These are phyloP conservation scores for Globisporangium abappressorium DNA, from an alignment of 352 stramenopile species.

Conservation along the genomic window DNA sequence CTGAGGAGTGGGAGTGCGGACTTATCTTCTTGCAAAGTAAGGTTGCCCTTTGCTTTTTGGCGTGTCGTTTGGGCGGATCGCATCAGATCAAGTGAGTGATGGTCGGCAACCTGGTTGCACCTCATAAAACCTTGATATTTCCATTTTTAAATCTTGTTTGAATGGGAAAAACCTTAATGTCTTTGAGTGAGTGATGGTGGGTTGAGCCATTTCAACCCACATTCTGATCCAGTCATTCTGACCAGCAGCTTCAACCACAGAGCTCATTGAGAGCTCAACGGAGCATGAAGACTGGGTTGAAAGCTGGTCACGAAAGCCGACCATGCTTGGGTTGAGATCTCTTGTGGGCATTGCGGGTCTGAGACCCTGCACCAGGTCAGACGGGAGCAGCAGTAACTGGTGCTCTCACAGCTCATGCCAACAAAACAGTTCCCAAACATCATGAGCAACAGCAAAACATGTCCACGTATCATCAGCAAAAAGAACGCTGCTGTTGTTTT, in stretches of 20 bases:
- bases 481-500: neutral
- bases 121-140: neutral
- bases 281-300: neutral
- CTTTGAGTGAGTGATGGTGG: neutral
- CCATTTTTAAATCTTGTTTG: neutral
- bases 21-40: neutral
- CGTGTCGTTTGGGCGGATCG: neutral
- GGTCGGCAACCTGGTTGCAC: neutral
- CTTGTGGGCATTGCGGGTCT: neutral
- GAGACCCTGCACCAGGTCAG: neutral
- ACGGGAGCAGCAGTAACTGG: neutral
- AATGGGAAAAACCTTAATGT: neutral
- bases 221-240: neutral
- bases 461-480: neutral
- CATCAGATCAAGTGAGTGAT: neutral
- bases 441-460: neutral
- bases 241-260: neutral
- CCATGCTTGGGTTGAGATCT: neutral
- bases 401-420: neutral
- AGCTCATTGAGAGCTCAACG: neutral
- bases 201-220: neutral
- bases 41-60: neutral
- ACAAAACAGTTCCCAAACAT: neutral
- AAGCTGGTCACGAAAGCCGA: no score
- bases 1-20: neutral